phyloP scores from a whole-genome alignment of 768 basidiomycete species.

The Hypholoma sublateritium region DNA sequence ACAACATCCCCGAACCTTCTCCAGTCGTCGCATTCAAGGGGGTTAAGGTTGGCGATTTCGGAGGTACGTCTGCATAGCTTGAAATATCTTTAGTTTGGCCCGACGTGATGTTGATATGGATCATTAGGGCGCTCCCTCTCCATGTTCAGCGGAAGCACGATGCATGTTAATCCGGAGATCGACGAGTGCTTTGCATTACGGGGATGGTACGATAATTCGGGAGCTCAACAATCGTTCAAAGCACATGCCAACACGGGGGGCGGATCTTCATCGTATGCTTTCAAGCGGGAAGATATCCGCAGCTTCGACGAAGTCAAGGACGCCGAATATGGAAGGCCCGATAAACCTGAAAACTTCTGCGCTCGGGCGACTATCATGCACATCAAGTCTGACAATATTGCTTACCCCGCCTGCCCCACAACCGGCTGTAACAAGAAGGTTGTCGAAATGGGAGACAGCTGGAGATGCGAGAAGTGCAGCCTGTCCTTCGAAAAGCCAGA shows the following conservation, averaged over 20 bases:
- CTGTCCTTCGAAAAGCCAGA: slow-evolving; percentile 68
- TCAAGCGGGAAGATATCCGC: slow-evolving; percentile 74
- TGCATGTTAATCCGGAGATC: slow-evolving; percentile 91
- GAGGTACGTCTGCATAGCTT: slow-evolving; percentile 43
- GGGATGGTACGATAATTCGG: slow-evolving; percentile 89
- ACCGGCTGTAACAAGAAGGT: slow-evolving; percentile 91
- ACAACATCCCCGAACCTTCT: slow-evolving; percentile 44
- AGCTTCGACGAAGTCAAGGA: slow-evolving; percentile 79
- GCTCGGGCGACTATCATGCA: slow-evolving; percentile 83
- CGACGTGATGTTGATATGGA: slow-evolving; percentile 6
- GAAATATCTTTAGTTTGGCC: neutral
- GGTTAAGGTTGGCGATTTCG: slow-evolving; percentile 90
- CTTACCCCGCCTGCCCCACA: slow-evolving; percentile 87
- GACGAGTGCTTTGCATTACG: slow-evolving; percentile 81
- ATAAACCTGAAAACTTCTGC: slow-evolving; percentile 80
- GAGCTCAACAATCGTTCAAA: slow-evolving; percentile 64
- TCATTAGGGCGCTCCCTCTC: slow-evolving; percentile 76
- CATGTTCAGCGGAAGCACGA: slow-evolving; percentile 75
- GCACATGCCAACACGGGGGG: slow-evolving; percentile 57
- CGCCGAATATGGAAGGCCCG: slow-evolving; percentile 69
- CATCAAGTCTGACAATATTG: slow-evolving; percentile 78
- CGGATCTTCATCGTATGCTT: slow-evolving; percentile 37
- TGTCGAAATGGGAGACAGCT: slow-evolving; percentile 60
- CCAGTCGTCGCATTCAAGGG: slow-evolving; percentile 93
- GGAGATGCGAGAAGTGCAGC: slow-evolving; percentile 94